Conservation (phyloP, 768 basidiomycete genomes). For the Agaricus blazei region DNA sequence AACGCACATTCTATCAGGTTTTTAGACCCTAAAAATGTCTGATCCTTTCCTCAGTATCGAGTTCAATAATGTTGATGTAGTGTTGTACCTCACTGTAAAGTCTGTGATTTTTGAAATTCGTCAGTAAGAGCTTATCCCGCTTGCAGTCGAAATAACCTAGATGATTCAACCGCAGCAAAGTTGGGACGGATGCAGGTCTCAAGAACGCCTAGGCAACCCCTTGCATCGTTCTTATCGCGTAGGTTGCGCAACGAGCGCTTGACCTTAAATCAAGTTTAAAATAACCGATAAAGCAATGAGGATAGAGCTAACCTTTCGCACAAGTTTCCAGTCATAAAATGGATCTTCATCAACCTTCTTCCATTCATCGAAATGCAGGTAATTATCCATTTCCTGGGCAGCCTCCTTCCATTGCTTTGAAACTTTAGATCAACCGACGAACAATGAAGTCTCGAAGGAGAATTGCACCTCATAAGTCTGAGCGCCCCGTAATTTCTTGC, state of each 20-base stretch:
- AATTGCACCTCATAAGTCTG: constrained; percentile 60
- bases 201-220: constrained; percentile 83
- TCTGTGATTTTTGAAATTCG: constrained; percentile 30
- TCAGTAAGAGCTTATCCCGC: neutral
- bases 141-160: constrained; percentile 42
- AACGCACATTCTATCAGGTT: constrained; percentile 75
- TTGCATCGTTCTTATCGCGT: constrained; percentile 73
- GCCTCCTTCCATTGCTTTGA: constrained; percentile 81
- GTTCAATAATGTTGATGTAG: constrained; percentile 3
- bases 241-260: constrained; percentile 65
- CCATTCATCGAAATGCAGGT: constrained; percentile 87
- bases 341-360: constrained; percentile 82
- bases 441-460: neutral
- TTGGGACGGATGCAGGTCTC: constrained; percentile 89
- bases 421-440: neutral
- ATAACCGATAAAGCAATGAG: neutral
- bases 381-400: constrained; percentile 73
- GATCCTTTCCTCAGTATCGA: constrained; percentile 12
- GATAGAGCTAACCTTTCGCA: constrained; percentile 53
- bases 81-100: constrained; percentile 87
- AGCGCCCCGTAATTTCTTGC: constrained; percentile 71
- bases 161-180: constrained; percentile 89
- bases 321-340: constrained; percentile 89
- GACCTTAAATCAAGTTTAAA: constrained; percentile 41
- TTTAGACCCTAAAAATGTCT: constrained; percentile 95